Base-by-base conservation (phyloP, 139 green algal species). In the Tetraselmis chui region DNA sequence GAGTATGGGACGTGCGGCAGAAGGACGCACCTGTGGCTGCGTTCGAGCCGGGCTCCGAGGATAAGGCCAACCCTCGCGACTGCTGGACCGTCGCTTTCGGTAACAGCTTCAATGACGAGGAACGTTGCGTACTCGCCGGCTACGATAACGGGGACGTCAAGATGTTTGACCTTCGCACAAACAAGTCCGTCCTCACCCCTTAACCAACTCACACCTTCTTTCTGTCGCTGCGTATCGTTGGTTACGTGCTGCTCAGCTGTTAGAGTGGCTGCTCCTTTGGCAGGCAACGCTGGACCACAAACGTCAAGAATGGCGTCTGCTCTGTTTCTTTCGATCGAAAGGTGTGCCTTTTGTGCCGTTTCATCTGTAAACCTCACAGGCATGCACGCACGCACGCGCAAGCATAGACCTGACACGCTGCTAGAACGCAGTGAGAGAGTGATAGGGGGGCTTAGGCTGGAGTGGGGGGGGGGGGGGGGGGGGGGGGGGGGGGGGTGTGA, bases 141-240 rank as follows among this genome's bases (percentile, higher is more conserved):
- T 98, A 97, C 85, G 89, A 93, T 85, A 96, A 95, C 78, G 94
- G 94, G 25, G 93, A 96, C 85, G 80, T 97, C 1, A 97, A 96
- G 83, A 85, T 97, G 87, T 96, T 97, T 83, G 93, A 96, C 91
- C 91, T 97, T 45, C 80, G 88, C 5, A 92, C 77, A 0, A 90
- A 90, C 80, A 23, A 18, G 27, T 76, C 32, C 25, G 78, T 22
- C 31, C 31, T 25, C 31, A 81, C 23, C 31, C 23, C 23, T 81
- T 30, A 2, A 23, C 24, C 27, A 26, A 26, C 76, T 32, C 29
- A 75, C 59, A 23, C 23, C 59, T 22, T 22, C 59, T 24, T 11
- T 79, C 75, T 79, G 28, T 80, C 28, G 5, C n/a, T n/a, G n/a
- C n/a, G n/a, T n/a, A n/a, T n/a, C n/a, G n/a, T n/a, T n/a, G n/a